phyloP scores from a whole-genome alignment of 768 basidiomycete genomes.

The Thelephora ganbajun region DNA sequence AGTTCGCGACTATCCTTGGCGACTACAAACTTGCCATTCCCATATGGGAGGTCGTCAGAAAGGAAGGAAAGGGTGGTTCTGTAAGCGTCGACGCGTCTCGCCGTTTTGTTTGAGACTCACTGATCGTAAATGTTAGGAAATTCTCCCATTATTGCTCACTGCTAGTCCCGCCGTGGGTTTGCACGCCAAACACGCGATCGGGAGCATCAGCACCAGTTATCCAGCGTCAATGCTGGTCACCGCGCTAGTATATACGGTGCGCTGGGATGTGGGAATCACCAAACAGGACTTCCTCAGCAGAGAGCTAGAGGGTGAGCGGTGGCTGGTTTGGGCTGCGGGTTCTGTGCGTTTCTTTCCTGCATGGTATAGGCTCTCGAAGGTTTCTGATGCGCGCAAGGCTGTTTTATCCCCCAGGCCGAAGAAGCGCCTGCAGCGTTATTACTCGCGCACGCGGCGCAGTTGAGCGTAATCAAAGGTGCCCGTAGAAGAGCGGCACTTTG shows the following conservation, averaged over 20 bases:
- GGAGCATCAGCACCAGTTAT: slow-evolving; percentile 28
- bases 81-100: slow-evolving; percentile 28
- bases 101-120: neutral
- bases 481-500: slow-evolving; percentile 60
- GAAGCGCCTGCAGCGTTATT: slow-evolving; percentile 72
- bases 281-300: slow-evolving; percentile 41
- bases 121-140: slow-evolving; percentile 38
- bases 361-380: too few relatives aligned
- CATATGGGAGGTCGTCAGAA: slow-evolving; percentile 79
- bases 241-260: slow-evolving; percentile 52
- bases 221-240: slow-evolving; percentile 54
- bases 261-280: slow-evolving; percentile 63
- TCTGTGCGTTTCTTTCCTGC: slow-evolving; percentile 35
- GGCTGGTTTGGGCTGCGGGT: slow-evolving; percentile 78
- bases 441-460: slow-evolving; percentile 63
- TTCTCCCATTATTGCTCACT: slow-evolving; percentile 59
- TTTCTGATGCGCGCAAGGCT: slow-evolving; percentile 5
- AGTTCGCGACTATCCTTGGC: slow-evolving; percentile 86
- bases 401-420: slow-evolving; percentile 42
- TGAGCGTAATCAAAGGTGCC: slow-evolving; percentile 44
- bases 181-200: slow-evolving; percentile 49
- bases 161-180: slow-evolving; percentile 47
- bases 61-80: slow-evolving; percentile 79
- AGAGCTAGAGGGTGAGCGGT: slow-evolving; percentile 62
- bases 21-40: slow-evolving; percentile 74